Base-by-base conservation (phyloP, 2,329 filamentous ascomycete species). In the Ceratocystiopsis sp. region DNA sequence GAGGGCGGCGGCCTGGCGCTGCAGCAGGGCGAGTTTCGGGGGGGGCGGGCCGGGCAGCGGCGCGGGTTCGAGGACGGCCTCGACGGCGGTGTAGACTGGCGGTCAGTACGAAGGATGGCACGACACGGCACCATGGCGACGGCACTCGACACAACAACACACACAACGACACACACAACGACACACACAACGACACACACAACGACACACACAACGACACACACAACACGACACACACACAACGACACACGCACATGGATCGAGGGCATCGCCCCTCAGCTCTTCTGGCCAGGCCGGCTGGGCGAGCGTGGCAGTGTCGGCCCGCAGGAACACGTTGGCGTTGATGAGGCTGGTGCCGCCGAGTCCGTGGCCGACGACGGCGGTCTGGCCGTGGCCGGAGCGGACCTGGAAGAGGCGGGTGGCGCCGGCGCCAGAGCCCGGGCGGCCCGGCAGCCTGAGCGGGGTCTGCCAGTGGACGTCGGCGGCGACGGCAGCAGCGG, bases 341-440 rank as follows among this genome's bases (percentile, higher is more conserved):
- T 81, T 81, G 36, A 81, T 66, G 25, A 81, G 55, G 54, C 73
- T 78, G 2, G 75, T 78, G 11, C 76, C 77, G 12, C 77, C 78
- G 29, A 81, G 69, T 1, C 75, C 49, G 15, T 75, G 75, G 35
- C 65, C 67, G n/a, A 73, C 66, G 29, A 78, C 60, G 0, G 71
- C 72, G 55, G 77, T 78, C 51, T 80, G 73, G 0, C 75, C 76
- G 45, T 75, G 67, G 1, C 78, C 76, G 32, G n/a, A n/a, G n/a
- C n/a, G n/a, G n/a, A n/a, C n/a, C n/a, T n/a, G n/a, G n/a, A n/a
- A n/a, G n/a, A n/a, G n/a, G n/a, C n/a, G n/a, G n/a, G n/a, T n/a
- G n/a, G n/a, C n/a, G n/a, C n/a, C n/a, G n/a, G n/a, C n/a, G n/a
- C n/a, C n/a, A n/a, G n/a, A n/a, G n/a, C n/a, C n/a, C n/a, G n/a